Conservation (phyloP, 2,329 filamentous ascomycete genomes). For the Sporothrix humicola region DNA sequence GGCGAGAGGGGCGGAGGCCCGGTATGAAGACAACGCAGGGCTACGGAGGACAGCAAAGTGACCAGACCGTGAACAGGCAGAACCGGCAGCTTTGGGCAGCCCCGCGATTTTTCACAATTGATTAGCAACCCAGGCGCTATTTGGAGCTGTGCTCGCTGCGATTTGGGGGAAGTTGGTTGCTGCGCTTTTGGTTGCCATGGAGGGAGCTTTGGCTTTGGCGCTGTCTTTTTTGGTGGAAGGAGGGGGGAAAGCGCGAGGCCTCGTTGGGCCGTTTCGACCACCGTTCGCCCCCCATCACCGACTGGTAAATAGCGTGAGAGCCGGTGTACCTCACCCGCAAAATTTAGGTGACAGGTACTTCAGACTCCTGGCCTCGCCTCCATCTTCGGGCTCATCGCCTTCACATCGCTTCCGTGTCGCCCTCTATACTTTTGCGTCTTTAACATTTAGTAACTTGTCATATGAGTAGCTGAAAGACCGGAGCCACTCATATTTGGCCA, state of each 20-base stretch:
- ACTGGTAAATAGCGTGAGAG: background rate
- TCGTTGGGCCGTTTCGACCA: slow-evolving; percentile 12
- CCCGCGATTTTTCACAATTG: slow-evolving; percentile 28
- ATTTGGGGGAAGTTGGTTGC: slow-evolving; percentile 16
- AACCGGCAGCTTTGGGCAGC: slow-evolving; percentile 28
- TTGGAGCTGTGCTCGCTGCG: slow-evolving; percentile 7
- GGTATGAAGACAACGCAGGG: slow-evolving; percentile 28
- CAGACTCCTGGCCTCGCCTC: background rate
- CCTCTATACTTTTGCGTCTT: background rate
- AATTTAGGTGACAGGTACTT: background rate
- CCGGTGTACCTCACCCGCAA: background rate
- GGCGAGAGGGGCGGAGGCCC: slow-evolving; percentile 28
- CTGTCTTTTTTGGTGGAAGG: background rate
- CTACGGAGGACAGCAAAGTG: slow-evolving; percentile 17
- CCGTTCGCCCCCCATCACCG: background rate
- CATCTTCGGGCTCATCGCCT: slow-evolving; percentile 10
- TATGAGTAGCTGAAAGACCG: background rate
- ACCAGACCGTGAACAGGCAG: slow-evolving; percentile 27
- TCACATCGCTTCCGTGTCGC: background rate
- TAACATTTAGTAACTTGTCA: slow-evolving; percentile 13
- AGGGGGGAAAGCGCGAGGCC: slow-evolving; percentile 8
- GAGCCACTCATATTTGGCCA: slow-evolving; percentile 4
- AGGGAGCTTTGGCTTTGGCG: slow-evolving; percentile 2
- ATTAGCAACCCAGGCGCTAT: slow-evolving; percentile 27
- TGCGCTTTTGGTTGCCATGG: slow-evolving; percentile 23